Evolutionary conservation across 2,329 filamentous ascomycete genomes (phyloP), one percentile per base, ranked within the genome.

Genomic region (Fulvia fulva): DNA sequence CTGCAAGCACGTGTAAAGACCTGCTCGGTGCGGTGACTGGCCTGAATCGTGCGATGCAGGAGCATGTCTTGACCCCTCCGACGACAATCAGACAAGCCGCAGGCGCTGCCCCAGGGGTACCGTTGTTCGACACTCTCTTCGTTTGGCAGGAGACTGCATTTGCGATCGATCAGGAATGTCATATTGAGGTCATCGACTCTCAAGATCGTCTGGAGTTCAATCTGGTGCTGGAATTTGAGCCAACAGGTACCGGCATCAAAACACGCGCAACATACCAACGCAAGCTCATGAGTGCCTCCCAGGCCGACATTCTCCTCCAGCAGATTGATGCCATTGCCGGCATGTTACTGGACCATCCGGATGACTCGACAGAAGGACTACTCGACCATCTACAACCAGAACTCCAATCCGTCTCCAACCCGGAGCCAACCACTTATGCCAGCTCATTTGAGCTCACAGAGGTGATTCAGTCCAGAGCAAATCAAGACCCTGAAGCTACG

Each of bases 131-230:
- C 64, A 81, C 87, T 0, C 76, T 96, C 0, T 87, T 96, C 66
- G 86, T 92, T 0, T 97, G 92, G 79, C 92, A 97, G 66, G 87
- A 96, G 68, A 88, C 87, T 0, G 76, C 88, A 19, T 63, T 73
- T 1, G 61, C 63, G 2, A 63, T 69, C n/a, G 62, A 68, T 3
- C 37, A 30, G 8, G 22, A 47, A 5, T n/a, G 55, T 4, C n/a
- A 51, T 7, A 76, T 93, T 0, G 72, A 68, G 9, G 78, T 91
- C 55, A 70, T 83, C 0, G 79, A 81, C 25, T 85, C 88, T 53
- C 73, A 80, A 5, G 92, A 97, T 69, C 83, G 83, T 22, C 77
- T 94, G 6, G 91, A 96, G 69, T 91, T 90, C 44, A 85, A 84
- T 56, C 69, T 95, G 1, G 81, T 92, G 2, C 70, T 96, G 6